These are phyloP conservation scores for Daldinia grandis DNA, from an alignment of 495 filamentous ascomycete genomes.

Conservation along the genomic window DNA sequence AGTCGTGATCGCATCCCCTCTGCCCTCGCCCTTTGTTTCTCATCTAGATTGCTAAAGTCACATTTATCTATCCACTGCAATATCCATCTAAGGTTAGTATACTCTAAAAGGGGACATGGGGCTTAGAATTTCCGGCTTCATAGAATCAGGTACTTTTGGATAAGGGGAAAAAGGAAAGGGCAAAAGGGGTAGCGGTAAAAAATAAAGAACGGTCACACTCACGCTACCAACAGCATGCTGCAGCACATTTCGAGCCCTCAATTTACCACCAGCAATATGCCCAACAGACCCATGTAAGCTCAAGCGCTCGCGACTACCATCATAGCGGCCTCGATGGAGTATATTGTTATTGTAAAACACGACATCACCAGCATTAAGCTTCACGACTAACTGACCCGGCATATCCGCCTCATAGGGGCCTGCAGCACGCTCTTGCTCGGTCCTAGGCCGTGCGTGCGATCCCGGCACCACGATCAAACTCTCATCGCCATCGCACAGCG, in stretches of 20 bases:
- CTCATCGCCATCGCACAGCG: conserved; percentile 69
- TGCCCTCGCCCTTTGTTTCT: conserved; percentile 56
- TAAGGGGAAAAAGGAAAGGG: too few species aligned
- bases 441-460: conserved; percentile 71
- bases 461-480: conserved; percentile 76
- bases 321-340: conserved; percentile 80
- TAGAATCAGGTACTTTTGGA: too few species aligned
- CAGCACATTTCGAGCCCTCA: conserved; percentile 78
- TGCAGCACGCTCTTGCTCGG: conserved; percentile 68
- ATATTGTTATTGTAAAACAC: conserved; percentile 93
- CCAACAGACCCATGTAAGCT: conserved; percentile 87
- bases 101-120: neutral
- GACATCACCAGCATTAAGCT: conserved; percentile 73
- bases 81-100: conserved; percentile 13
- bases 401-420: conserved; percentile 64
- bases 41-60: conserved; percentile 57
- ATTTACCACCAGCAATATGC: conserved; percentile 59
- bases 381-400: conserved; percentile 69
- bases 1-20: conserved; percentile 63
- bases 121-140: too few species aligned
- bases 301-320: conserved; percentile 65
- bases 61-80: conserved; percentile 67
- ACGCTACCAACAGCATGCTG: conserved; percentile 79
- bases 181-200: neutral
- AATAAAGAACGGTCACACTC: neutral